Base-by-base conservation (phyloP, 225 moss, liverwort and hornwort species). In the Ulota crispa region DNA sequence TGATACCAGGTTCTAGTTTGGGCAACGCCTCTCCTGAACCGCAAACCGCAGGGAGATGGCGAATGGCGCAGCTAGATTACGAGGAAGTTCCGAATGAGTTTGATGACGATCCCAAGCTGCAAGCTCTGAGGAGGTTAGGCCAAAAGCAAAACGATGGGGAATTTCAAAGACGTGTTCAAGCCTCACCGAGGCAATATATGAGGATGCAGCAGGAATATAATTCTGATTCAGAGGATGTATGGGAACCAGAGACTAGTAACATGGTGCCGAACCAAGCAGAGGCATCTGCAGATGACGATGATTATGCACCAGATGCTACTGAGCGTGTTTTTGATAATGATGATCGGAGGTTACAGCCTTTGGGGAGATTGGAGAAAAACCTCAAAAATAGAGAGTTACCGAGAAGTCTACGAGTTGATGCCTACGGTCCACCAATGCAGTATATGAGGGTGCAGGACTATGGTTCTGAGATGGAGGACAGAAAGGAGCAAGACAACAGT, bases 51-150 rank as follows among this genome's bases (percentile, higher is more conserved):
- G 63, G 80, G 80, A 86, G 68, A 63, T 85, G 78, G 84, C 73
- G 78, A 24, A 32, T 82, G 78, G 63, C 81, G 56, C 83, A 81
- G 78, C 85, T 91, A 57, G 85, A 84, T 73, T 86, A 91, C 64
- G 85, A 87, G 72, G 88, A 85, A 70, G 79, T 81, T 76, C 83
- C 83, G 69, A 76, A 63, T 39, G 78, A 68, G 57, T 60, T 79
- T 20, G 82, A 85, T 28, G 81, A 86, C 20, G 91, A 91, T 68
- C 75, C 80, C 47, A 87, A 81, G 78, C 55, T 89, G 78, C 82
- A 86, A 80, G 77, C 85, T 42, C 37, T 88, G 68, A 77, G 85
- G 73, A 83, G 85, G 76, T 67, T 88, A 64, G 47, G 76, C 76
- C 83, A 53, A 68, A 57, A 55, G 31, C 77, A 47, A 77, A 83